These are phyloP conservation scores for Brettanomyces bruxellensis DNA, from an alignment of 805 yeast species.

Conservation along the genomic window DNA sequence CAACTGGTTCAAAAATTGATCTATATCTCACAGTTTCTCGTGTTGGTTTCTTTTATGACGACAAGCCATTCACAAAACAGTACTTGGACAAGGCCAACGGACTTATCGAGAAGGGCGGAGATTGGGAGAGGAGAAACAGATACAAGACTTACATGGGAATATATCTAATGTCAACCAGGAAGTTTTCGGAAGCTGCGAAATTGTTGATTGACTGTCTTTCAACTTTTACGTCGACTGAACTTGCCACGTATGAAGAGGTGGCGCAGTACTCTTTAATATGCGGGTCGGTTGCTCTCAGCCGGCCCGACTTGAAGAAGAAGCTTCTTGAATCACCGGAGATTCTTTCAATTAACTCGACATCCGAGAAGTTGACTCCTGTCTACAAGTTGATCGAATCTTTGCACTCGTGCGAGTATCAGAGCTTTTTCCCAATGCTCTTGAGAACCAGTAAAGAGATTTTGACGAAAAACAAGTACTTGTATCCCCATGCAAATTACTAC, in stretches of 20 bases:
- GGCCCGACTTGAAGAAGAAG: constrained; percentile 76
- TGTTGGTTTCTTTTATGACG: constrained; percentile 83
- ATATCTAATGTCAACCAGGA: constrained; percentile 73
- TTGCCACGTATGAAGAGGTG: constrained; percentile 81
- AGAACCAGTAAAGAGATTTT: constrained; percentile 70
- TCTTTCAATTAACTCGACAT: constrained; percentile 64
- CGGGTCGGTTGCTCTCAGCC: constrained; percentile 75
- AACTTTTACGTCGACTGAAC: constrained; percentile 89
- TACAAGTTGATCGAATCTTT: constrained; percentile 76
- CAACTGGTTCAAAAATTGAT: constrained; percentile 88
- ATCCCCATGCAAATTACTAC: constrained; percentile 74
- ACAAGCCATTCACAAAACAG: constrained; percentile 57
- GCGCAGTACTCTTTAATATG: constrained; percentile 82
- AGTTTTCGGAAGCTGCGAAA: constrained; percentile 77
- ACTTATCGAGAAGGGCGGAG: constrained; percentile 93
- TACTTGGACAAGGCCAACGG: constrained; percentile 64
- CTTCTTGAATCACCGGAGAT: constrained; percentile 93
- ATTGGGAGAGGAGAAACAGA: constrained; percentile 97
- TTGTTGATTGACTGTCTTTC: constrained; percentile 85
- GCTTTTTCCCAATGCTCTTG: constrained; percentile 68
- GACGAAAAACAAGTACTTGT: constrained; percentile 54
- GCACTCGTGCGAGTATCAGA: constrained; percentile 79
- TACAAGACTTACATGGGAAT: constrained; percentile 88
- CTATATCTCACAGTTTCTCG: constrained; percentile 72
- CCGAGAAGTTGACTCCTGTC: constrained; percentile 69